Base-by-base conservation (phyloP, 1,284 basidiomycete species). In the Hemileia vastatrix region DNA sequence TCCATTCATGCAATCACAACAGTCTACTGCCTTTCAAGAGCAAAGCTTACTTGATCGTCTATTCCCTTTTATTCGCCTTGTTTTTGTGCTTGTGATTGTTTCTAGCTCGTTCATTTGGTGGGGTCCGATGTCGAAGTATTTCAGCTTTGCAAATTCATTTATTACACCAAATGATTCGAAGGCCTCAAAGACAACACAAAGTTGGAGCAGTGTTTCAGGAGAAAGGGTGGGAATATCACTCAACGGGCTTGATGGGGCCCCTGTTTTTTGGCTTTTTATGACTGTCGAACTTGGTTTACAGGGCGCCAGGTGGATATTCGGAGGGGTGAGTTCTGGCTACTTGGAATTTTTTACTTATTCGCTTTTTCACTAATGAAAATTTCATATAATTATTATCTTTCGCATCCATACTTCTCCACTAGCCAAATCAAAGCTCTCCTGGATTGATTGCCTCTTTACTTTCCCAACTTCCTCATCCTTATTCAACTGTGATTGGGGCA, bases 191-290 rank as follows among this genome's bases (percentile, higher is more conserved):
- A n/a, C n/a, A n/a, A n/a, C n/a, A 13, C 15, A 24, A 19, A 21
- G 50, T 24, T 49, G 52, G 43, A 32, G 33, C n/a, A 31, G 33
- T 2, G 27, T 18, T 27, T 36, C 48, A 23, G 21, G 9, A n/a
- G 23, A 15, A 21, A n/a, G 1, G n/a, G 44, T 36, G 31, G 15
- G 48, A 43, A 59, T 1, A 33, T 59, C 24, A 49, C 50, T 44
- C 40, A 51, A 8, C 36, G 52, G 32, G 57, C 57, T 43, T 48
- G 52, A 59, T 59, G 57, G 57, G 57, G 53, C 53, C 9, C 60
- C 53, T 4, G 47, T 63, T 11, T 63, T 63, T 56, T 63, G 60
- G 60, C 55, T 63, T 53, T 63, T 63, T 52, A 54, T 63, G 4
- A 63, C 60, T 6, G 51, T 63, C 15, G 60, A 63, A 31, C 27